Evolutionary conservation across 768 basidiomycete species (phyloP), one percentile per base, ranked within the genome.

Genomic region (Lactarius hatsudake): DNA sequence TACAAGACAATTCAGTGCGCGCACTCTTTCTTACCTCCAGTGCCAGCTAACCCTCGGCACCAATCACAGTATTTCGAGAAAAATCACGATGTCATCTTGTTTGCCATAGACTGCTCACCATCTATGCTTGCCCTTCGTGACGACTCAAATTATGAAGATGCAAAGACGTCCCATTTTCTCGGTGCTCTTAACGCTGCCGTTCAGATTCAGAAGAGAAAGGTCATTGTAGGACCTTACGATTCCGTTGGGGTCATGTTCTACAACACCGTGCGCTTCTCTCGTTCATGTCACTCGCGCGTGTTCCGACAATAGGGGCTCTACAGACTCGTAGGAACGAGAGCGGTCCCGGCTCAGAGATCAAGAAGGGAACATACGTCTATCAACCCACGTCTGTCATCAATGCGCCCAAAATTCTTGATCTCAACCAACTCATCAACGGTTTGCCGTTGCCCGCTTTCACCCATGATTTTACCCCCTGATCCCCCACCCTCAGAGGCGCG

Each of bases 31-130:
- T 43, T 64, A 78, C 6, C 0, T 32, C n/a, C 3, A 23, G n/a
- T 62, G 26, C 17, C 56, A 36, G 5, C 20, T 30, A 18, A 53
- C 62, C 59, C 38, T 62, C 32, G 34, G 53, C 30, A 23, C 57
- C 36, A 42, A 56, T 26, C 51, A 57, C 61, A 91, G 90, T 81
- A 82, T 66, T 84, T 85, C 69, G 91, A 93, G 69, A 86, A 86
- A 61, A 87, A 88, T 70, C 85, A 85, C 67, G 94, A 98, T 72
- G 91, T 94, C 38, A 89, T 96, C 56, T 78, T 98, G n/a, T 97
- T 98, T 79, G 92, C 91, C 75, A 93, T 99, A 65, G 96, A 99
- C 77, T 94, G 93, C 69, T 96, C 96, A 0, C 81, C 85, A 62
- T 92, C 93, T 13, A 98, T 98, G 96, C 87, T 91, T 30, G 81